Conservation (phyloP, 2,329 filamentous ascomycete genomes). For the Cladosporium halotolerans region DNA sequence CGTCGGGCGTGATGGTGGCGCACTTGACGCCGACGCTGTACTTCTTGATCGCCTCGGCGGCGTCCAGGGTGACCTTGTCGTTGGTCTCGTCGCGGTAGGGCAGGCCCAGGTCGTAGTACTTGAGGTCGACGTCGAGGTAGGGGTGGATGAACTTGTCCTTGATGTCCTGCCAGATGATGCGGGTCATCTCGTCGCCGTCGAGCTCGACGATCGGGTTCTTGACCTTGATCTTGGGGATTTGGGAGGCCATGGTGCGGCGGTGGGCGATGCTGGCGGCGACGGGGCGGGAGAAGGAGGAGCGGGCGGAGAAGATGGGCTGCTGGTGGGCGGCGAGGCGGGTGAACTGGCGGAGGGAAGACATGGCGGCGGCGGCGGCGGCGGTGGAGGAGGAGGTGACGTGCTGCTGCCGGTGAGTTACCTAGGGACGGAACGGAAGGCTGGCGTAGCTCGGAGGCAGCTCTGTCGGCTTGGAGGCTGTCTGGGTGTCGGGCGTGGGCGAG, state of each 20-base stretch:
- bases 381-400: neutral
- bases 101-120: conserved; percentile 60
- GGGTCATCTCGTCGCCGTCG: conserved; percentile 92
- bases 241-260: conserved; percentile 33
- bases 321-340: conserved; percentile 13
- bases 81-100: conserved; percentile 93
- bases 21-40: conserved; percentile 99
- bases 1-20: conserved; percentile 97
- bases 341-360: conserved; percentile 21
- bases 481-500: neutral
- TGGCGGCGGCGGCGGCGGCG: conserved; percentile 2
- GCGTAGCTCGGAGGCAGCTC: too few species aligned
- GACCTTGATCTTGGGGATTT: conserved; percentile 87
- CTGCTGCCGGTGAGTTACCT: too few species aligned
- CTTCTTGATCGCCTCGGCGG: conserved; percentile 97
- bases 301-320: conserved; percentile 13
- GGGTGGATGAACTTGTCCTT: conserved; percentile 98
- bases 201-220: conserved; percentile 98
- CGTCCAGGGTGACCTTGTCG: conserved; percentile 91
- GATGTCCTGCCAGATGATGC: conserved; percentile 98
- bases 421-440: too few species aligned
- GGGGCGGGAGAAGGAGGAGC: conserved; percentile 25
- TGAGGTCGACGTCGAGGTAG: conserved; percentile 94
- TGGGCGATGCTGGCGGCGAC: conserved; percentile 29
- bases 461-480: too few species aligned